Evolutionary conservation across 2,329 filamentous ascomycete species (phyloP), one percentile per base, ranked within the genome.

Genomic region (Cadophora sp.): DNA sequence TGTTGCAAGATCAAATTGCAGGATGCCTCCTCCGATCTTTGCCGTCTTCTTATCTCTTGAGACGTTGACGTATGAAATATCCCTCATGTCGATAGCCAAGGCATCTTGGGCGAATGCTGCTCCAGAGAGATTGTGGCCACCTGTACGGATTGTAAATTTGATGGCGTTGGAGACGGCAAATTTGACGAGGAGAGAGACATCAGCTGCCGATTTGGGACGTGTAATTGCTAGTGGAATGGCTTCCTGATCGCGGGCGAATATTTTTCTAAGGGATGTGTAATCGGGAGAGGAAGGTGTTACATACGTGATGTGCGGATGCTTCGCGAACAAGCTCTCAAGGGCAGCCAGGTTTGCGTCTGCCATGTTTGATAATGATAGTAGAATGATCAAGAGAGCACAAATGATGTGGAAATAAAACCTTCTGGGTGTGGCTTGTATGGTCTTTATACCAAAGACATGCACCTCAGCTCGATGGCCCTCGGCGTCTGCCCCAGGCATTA

Each of bases 71-170:
- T 75, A 69, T 12, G 74, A 70, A 50, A 82, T 76, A 50, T 78
- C 78, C 22, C 80, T 78, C 74, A 82, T 67, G 62, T 82, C 80
- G 37, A 82, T 78, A 1, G 74, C 76, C 16, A 82, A 53, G 4
- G 76, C 76, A 34, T 71, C 76, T 4, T 75, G 55, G 4, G 76
- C 73, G n/a, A 76, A 74, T n/a, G 76, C 77, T 0, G 75, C 71
- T 1, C 79, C 78, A 31, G 71, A 76, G 40, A 79, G 74, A 63
- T 80, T 79, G 71, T 81, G 79, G 1, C 80, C 80, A 11, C 81
- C 77, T 26, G 68, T 72, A 61, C 79, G 72, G 65, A 80, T 67
- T 51, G 75, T 73, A 43, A 73, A 63, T 29, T 66, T 65, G 31
- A 74, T 71, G 6, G 40, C 50, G 22, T 69, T 53, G 9, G 73